Base-by-base conservation (phyloP, 805 yeast genomes). In the Hanseniaspora mollemarum region DNA sequence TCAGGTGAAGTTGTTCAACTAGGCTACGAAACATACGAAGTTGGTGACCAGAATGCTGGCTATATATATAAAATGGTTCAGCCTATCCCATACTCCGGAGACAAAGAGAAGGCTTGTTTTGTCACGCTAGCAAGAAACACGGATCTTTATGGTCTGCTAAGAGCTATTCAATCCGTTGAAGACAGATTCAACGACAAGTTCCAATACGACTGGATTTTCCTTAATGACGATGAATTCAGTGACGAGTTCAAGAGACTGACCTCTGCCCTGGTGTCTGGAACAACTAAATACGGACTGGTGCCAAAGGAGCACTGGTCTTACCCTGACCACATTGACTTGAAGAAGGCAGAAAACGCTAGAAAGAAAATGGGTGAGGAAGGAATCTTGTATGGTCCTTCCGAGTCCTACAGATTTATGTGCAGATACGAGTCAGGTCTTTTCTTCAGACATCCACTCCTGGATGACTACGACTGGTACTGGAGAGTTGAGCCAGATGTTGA, bases 191-290 rank as follows among this genome's bases (percentile, higher is more conserved):
- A 90, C 71, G 63, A 68, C 16, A 74, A 83, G 43, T 88, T 69
- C 68, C 74, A 83, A 56, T 90, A 90, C 62, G 96, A 94, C 59
- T 90, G 97, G 96, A 92, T 87, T 25, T 92, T 90, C 65, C 72
- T 90, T 59, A 90, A 90, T 65, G 96, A 90, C 63, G 87, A 80
- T 53, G 81, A 75, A 43, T 92, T 90, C 67, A 72, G 77, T 46
- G 87, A 85, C 2, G 92, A 86, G 59, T 90, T 92, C 66, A 85
- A 77, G 59, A 67, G 68, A 25, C 74, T 77, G 26, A 83, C 94
- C 13, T 55, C 75, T 1, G 74, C 83, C 12, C 67, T 87, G 60
- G 79, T 80, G 15, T 78, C 88, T 31, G 97, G 97, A 56, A 72
- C 64, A 6, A 79, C 88, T 44, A 74, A 79, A 56, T 92, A 80